Conservation (phyloP, 768 basidiomycete genomes). For the Chlorophyllum brunneum region DNA sequence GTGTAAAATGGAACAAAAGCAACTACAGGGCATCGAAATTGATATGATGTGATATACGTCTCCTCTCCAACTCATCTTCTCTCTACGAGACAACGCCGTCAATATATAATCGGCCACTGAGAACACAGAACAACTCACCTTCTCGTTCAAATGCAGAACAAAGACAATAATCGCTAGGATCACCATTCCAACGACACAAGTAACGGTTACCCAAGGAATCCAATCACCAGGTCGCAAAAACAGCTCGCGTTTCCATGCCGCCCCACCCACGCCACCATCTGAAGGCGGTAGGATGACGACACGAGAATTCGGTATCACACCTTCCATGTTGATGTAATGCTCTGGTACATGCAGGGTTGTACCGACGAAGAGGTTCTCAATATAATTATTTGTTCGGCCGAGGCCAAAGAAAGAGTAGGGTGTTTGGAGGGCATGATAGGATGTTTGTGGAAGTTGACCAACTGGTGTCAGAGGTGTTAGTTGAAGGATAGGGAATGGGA, state of each 20-base stretch:
- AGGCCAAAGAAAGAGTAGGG: constrained; percentile 97
- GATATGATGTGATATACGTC: constrained; percentile 89
- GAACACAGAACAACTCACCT: constrained; percentile 47
- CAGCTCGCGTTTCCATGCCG: constrained; percentile 81
- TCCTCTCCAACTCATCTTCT: constrained; percentile 90
- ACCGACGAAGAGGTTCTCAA: constrained; percentile 97
- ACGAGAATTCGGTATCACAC: constrained; percentile 95
- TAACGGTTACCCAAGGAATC: constrained; percentile 96
- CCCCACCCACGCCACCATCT: constrained; percentile 40
- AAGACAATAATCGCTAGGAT: constrained; percentile 80
- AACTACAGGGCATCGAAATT: constrained; percentile 91
- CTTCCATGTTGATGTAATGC: constrained; percentile 92
- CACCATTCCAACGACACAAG: constrained; percentile 69
- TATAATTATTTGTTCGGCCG: constrained; percentile 98
- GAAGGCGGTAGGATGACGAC: constrained; percentile 80
- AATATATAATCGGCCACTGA: neutral
- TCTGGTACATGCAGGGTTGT: constrained; percentile 69
- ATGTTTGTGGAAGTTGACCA: constrained; percentile 88
- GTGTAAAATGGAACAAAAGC: neutral
- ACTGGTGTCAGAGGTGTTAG: constrained; percentile 42
- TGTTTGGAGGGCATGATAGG: constrained; percentile 85
- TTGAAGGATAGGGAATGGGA: neutral
- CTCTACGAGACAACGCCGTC: constrained; percentile 43
- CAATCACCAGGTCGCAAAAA: constrained; percentile 94
- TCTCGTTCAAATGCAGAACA: constrained; percentile 87